A percentile compares a stretch with the other conserved stretches of the same genome.
phyloP scores from a whole-genome alignment of 768 basidiomycete genomes.

The Sistotremastrum niveocremeum region DNA sequence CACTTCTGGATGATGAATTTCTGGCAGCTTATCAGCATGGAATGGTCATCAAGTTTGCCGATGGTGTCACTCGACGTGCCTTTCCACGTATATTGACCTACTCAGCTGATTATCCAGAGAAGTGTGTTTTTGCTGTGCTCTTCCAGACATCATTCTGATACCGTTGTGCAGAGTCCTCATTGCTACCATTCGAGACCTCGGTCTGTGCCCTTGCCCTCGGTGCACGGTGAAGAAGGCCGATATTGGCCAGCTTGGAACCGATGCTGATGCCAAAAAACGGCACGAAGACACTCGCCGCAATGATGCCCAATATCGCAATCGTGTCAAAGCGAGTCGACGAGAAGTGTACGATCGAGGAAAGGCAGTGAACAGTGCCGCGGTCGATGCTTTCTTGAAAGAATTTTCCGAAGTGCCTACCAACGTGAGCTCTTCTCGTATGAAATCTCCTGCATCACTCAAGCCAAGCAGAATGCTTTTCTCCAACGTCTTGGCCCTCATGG shows the following conservation, averaged over 20 bases:
- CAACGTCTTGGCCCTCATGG: constrained; percentile 7
- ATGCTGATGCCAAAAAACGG: not conserved
- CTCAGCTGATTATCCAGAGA: constrained; percentile 25
- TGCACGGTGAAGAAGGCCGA: constrained; percentile 11
- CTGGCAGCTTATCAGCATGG: constrained; percentile 15
- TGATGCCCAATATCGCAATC: not conserved
- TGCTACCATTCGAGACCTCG: constrained; percentile 16
- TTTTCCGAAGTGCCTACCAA: constrained; percentile 19
- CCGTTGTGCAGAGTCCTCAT: constrained; percentile 12
- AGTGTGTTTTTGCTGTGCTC: constrained; percentile 12
- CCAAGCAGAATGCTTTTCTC: constrained; percentile 24
- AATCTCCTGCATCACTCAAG: not conserved
- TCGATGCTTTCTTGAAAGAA: constrained; percentile 15
- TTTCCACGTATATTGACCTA: constrained; percentile 20
- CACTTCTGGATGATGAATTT: constrained; percentile 14
- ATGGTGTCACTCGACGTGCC: constrained; percentile 13
- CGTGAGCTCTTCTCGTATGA: constrained; percentile 12
- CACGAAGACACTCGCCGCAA: constrained; percentile 6
- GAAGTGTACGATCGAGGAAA: constrained; percentile 17
- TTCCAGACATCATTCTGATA: not conserved
- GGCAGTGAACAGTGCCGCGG: constrained; percentile 13
- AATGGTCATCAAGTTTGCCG: constrained; percentile 13
- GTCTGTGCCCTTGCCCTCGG: constrained; percentile 18
- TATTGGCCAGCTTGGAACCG: constrained; percentile 8
- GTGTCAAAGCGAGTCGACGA: constrained; percentile 8